Evolutionary conservation across 495 filamentous ascomycete genomes (phyloP), one percentile per base, ranked within the genome.

Genomic region (Tuber umbilicatum): DNA sequence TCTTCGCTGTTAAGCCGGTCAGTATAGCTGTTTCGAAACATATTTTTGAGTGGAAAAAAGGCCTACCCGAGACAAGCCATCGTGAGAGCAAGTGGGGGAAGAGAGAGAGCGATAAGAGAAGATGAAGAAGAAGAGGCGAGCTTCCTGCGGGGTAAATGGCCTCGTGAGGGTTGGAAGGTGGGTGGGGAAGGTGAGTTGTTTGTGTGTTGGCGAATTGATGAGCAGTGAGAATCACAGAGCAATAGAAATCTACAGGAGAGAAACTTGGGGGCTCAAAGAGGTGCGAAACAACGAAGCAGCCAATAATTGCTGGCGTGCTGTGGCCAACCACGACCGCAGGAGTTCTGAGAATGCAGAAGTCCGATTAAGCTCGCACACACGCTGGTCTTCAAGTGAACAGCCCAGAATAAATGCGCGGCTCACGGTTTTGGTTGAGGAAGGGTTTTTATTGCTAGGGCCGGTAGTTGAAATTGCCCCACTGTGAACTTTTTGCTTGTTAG

Each of bases 1-100:
- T 97, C 93, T 81, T 99, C 95, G 80, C 95, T 95, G 72, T 97
- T 89, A 74, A 79, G 89, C 5, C 38, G 72, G 77, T 80, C 60
- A 81, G 79, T 73, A 77, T 78, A 73, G n/a, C 31, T 39, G 27
- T 69, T 68, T 37, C 19, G 27, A 75, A 76, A 79, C 39, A 42
- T 64, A 35, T 35, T 31, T 64, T 64, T 64, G 45, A 60, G 67
- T 70, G 50, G 70, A 69, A 70, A 78, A 77, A 72, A 70, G 31
- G 73, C 78, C 73, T 79, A 79, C 78, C 77, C 78, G 75, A 80
- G 78, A 50, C 77, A 72, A 72, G 78, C 77, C 77, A 80, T 80
- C 40, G 64, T 80, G 43, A 38, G 77, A 72, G 75, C 70, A 69
- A 47, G 73, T 73, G n/a, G 78, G 72, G 68, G 35, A 70, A 72